Evolutionary conservation across 192 early-diverging fungal species (phyloP).

Genomic region (Coemansia furcata): DNA sequence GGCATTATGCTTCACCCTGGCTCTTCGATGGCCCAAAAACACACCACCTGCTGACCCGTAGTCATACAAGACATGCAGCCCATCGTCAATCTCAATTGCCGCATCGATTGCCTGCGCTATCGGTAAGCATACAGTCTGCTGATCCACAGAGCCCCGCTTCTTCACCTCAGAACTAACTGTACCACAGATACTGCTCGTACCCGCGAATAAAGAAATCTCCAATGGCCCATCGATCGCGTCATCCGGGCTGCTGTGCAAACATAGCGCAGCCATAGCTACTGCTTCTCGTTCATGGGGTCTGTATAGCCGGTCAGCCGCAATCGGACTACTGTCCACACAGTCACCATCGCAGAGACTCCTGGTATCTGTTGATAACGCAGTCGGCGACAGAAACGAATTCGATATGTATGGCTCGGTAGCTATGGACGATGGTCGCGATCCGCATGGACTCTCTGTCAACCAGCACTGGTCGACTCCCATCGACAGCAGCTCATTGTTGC

Average conservation of each 20-base stretch:
- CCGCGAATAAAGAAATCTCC: conserved; percentile 5
- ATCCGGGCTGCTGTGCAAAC: background rate
- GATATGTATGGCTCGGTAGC: background rate
- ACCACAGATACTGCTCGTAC: conserved; percentile 5
- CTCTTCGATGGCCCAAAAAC: conserved; percentile 23
- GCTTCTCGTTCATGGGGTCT: background rate
- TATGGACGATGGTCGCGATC: conserved; percentile 1
- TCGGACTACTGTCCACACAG: conserved; percentile 13
- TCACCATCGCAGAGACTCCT: background rate
- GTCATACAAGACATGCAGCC: conserved; percentile 16
- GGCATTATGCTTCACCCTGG: background rate
- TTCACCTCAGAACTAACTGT: background rate
- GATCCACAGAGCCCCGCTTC: background rate
- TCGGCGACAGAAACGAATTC: background rate
- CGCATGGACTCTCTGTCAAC: background rate
- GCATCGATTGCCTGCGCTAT: background rate
- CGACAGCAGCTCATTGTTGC: background rate
- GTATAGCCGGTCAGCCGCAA: conserved; percentile 15
- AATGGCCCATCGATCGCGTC: conserved; percentile 4
- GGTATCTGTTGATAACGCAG: background rate
- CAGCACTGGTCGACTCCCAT: background rate
- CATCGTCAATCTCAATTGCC: conserved; percentile 22
- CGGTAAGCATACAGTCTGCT: background rate
- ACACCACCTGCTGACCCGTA: conserved; percentile 3
- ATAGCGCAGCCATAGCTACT: conserved; percentile 7